Conservation (phyloP, 306 rosid genomes). For the Morella rubra region DNA sequence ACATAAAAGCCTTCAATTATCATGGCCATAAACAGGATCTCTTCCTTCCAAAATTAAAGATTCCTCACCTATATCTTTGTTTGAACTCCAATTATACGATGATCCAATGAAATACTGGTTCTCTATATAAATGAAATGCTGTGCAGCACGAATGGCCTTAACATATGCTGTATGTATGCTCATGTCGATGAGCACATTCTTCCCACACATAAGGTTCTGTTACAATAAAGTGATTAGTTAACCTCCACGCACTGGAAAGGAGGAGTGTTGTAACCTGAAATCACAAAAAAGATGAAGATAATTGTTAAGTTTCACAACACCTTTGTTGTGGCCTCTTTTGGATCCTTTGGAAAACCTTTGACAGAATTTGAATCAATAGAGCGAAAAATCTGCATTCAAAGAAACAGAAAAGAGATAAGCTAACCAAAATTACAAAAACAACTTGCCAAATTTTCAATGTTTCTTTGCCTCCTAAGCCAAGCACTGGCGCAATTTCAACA, state of each 20-base stretch:
- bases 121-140: constrained; percentile 89
- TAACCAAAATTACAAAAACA: neutral
- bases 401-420: constrained; percentile 17
- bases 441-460: neutral
- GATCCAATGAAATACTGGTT: constrained; percentile 97
- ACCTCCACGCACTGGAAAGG: neutral
- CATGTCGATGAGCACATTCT: constrained; percentile 96
- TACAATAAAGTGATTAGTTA: constrained; percentile 31
- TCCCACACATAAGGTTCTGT: constrained; percentile 92
- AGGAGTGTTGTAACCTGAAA: constrained; percentile 13
- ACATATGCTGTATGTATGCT: constrained; percentile 96
- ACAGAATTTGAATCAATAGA: constrained; percentile 95
- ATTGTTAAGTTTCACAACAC: constrained; percentile 39
- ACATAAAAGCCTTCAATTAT: neutral
- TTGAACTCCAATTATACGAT: constrained; percentile 77
- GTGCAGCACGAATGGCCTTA: constrained; percentile 95
- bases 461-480: constrained; percentile 16
- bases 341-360: constrained; percentile 81
- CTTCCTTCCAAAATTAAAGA: constrained; percentile 8
- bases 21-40: constrained; percentile 20
- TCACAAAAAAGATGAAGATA: constrained; percentile 21
- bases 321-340: constrained; percentile 68
- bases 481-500: constrained; percentile 15
- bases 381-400: constrained; percentile 74
- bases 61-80: constrained; percentile 70